These are phyloP conservation scores for Pichia cephalocereana DNA, from an alignment of 805 yeast species.

Conservation along the genomic window DNA sequence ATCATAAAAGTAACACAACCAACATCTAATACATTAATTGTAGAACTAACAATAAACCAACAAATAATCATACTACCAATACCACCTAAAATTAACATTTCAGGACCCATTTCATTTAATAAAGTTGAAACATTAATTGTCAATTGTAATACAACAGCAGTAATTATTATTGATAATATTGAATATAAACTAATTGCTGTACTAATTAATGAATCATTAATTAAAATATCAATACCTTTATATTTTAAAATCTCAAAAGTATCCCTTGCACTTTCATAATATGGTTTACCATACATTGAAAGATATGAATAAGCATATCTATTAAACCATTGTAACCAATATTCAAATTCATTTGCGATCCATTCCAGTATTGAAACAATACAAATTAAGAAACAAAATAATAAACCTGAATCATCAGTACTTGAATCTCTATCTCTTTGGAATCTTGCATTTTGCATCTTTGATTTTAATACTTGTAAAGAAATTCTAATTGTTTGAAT, in stretches of 20 bases:
- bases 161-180: constrained; percentile 45
- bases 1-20: constrained; percentile 81
- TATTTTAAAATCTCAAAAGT: constrained; percentile 70
- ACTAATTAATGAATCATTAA: constrained; percentile 75
- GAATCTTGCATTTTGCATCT: constrained; percentile 18
- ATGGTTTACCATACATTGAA: constrained; percentile 79
- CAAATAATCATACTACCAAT: constrained; percentile 47
- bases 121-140: background rate
- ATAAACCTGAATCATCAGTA: constrained; percentile 31
- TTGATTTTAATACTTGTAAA: constrained; percentile 40
- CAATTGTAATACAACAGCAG: constrained; percentile 21
- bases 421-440: constrained; percentile 39
- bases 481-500: constrained; percentile 56
- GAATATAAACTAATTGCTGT: constrained; percentile 74
- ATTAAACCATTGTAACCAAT: constrained; percentile 67
- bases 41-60: constrained; percentile 62
- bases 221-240: constrained; percentile 77
- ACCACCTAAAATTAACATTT: constrained; percentile 21
- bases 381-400: constrained; percentile 40
- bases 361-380: constrained; percentile 58
- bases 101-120: constrained; percentile 16
- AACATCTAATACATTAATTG: constrained; percentile 66
- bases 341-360: constrained; percentile 32
- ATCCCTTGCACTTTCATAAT: constrained; percentile 67
- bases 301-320: constrained; percentile 83